Conservation (phyloP, 257 asterid species). For the Galeopsis tetrahit region DNA sequence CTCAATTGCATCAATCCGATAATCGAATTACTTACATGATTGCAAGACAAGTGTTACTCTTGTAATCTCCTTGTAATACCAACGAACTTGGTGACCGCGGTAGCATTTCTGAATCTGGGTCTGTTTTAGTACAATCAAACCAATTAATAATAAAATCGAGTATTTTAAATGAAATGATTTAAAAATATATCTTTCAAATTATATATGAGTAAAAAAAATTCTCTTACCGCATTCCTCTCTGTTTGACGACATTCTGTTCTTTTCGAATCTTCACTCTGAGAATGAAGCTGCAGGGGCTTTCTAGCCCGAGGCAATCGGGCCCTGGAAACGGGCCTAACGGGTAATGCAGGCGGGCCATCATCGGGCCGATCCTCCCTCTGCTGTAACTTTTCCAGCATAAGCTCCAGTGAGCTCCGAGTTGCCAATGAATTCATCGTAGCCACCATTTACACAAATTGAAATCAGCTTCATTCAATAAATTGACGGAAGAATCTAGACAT, state of each 20-base stretch:
- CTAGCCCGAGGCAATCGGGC: constrained; percentile 68
- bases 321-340: constrained; percentile 62
- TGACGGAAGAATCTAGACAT: background rate
- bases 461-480: constrained; percentile 1
- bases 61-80: constrained; percentile 44
- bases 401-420: constrained; percentile 71
- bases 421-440: constrained; percentile 43
- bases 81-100: constrained; percentile 48
- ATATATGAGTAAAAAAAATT: no score
- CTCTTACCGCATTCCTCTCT: constrained; percentile 12
- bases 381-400: constrained; percentile 70
- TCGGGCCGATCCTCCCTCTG: constrained; percentile 47
- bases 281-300: constrained; percentile 38
- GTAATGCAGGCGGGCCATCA: constrained; percentile 64
- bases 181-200: no score
- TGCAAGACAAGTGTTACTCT: constrained; percentile 58
- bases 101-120: constrained; percentile 51
- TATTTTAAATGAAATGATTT: no score
- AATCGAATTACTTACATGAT: constrained; percentile 53
- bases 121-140: background rate
- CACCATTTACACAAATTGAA: constrained; percentile 36
- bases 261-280: constrained; percentile 16
- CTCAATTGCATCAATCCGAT: no score
- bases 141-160: no score
- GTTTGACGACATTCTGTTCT: background rate